Conservation (phyloP, 352 stramenopile species). For the Ochromonadaceae sp. region DNA sequence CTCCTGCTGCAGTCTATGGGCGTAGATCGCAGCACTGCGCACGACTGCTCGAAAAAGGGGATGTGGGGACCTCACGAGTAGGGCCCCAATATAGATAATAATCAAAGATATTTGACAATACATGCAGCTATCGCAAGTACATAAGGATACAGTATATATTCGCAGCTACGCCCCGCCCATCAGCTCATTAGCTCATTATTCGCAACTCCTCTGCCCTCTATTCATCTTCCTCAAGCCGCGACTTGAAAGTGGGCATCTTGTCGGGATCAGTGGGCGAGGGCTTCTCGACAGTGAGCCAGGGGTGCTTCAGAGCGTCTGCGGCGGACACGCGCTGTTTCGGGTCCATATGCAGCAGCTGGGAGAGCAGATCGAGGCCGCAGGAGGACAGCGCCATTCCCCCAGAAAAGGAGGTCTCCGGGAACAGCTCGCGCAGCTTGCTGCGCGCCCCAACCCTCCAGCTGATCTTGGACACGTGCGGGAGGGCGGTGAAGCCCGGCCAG, state of each 20-base stretch:
- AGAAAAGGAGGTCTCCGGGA: slow-evolving; percentile 6
- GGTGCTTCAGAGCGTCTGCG: slow-evolving; percentile 29
- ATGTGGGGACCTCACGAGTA: too few relatives aligned
- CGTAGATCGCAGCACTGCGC: too few relatives aligned
- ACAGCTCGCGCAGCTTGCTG: slow-evolving; percentile 35
- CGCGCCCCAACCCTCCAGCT: neutral
- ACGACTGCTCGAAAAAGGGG: too few relatives aligned
- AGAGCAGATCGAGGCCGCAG: slow-evolving; percentile 43
- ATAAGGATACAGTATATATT: too few relatives aligned
- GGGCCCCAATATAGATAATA: too few relatives aligned
- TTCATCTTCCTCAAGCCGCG: neutral
- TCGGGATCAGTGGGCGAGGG: neutral
- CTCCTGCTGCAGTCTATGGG: too few relatives aligned
- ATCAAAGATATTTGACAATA: too few relatives aligned
- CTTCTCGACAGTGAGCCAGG: slow-evolving; percentile 24
- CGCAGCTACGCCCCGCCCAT: too few relatives aligned
- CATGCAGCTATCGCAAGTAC: too few relatives aligned
- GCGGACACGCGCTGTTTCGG: slow-evolving; percentile 63
- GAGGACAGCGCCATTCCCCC: neutral
- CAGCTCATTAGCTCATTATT: too few relatives aligned
- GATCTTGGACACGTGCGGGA: slow-evolving; percentile 25
- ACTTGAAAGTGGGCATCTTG: slow-evolving; percentile 5
- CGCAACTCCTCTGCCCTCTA: neutral
- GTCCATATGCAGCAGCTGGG: slow-evolving; percentile 64
- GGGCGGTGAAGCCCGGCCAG: slow-evolving; percentile 40